phyloP scores from a whole-genome alignment of 2,329 filamentous ascomycete species.

The Parastagonospora nodorum region DNA sequence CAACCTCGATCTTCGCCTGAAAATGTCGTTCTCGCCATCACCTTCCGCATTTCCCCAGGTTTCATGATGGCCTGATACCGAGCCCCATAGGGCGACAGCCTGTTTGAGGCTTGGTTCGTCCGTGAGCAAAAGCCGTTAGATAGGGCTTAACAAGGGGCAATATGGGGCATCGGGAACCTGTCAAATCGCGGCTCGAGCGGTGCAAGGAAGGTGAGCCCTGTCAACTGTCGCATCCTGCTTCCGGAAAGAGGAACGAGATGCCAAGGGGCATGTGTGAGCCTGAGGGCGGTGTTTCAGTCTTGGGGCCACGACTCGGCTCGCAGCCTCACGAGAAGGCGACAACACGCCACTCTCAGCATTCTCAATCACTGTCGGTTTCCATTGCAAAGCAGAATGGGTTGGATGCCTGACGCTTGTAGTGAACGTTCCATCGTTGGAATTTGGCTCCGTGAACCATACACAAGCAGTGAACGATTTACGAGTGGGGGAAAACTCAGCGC shows the following conservation, averaged over 20 bases:
- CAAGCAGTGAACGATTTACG: too few species aligned
- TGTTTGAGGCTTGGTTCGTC: slow-evolving; percentile 11
- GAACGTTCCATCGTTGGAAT: too few species aligned
- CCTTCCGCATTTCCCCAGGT: slow-evolving; percentile 6
- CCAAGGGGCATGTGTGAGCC: slow-evolving; percentile 3
- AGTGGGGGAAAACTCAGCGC: too few species aligned
- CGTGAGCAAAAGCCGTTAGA: slow-evolving; percentile 12
- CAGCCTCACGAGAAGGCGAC: not conserved
- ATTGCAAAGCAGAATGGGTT: too few species aligned
- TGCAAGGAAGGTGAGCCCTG: not conserved
- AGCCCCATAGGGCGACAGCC: slow-evolving; percentile 2
- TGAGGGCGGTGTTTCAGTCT: slow-evolving; percentile 1
- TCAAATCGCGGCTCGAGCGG: not conserved
- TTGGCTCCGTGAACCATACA: too few species aligned
- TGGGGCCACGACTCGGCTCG: not conserved
- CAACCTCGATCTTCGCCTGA: slow-evolving; percentile 5
- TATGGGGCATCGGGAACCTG: not conserved
- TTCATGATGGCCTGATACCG: slow-evolving; percentile 19
- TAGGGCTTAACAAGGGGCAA: slow-evolving; percentile 1
- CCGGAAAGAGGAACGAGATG: not conserved
- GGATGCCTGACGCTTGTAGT: too few species aligned
- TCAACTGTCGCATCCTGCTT: not conserved
- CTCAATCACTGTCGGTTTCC: not conserved
- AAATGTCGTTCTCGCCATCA: not conserved
- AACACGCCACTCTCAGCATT: not conserved